A percentile compares a stretch with the other conserved stretches of the same genome.
phyloP scores from a whole-genome alignment of 2,329 filamentous ascomycete genomes.

The Chaetomium sp. region DNA sequence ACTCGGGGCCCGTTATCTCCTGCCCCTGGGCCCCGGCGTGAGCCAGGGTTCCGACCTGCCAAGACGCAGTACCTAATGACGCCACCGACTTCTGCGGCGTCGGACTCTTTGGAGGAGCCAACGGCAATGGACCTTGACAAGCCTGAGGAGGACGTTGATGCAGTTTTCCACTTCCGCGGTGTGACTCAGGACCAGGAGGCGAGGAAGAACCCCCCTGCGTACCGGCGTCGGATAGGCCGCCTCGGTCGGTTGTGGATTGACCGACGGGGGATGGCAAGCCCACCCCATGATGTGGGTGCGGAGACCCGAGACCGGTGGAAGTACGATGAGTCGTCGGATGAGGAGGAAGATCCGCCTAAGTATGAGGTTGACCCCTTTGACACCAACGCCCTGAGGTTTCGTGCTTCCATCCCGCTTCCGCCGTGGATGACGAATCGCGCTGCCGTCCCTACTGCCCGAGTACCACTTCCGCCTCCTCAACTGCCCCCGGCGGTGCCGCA shows the following conservation, averaged over 20 bases:
- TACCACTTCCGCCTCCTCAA: conserved; percentile 16
- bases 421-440: conserved; percentile 17
- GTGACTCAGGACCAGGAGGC: conserved; percentile 35
- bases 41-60: conserved; percentile 62
- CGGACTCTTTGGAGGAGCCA: conserved; percentile 38
- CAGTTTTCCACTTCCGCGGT: conserved; percentile 43
- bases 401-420: conserved; percentile 50
- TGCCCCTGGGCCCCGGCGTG: conserved; percentile 56
- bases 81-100: conserved; percentile 51
- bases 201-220: conserved; percentile 52
- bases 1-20: conserved; percentile 81
- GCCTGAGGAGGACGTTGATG: conserved; percentile 27
- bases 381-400: conserved; percentile 52
- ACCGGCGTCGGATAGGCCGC: conserved; percentile 77
- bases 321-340: conserved; percentile 78
- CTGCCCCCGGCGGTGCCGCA: conserved; percentile 7
- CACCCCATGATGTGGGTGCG: conserved; percentile 39
- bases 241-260: conserved; percentile 85
- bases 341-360: conserved; percentile 68
- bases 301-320: conserved; percentile 66
- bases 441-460: conserved; percentile 5
- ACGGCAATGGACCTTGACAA: conserved; percentile 49
- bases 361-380: conserved; percentile 71
- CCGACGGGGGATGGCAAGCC: conserved; percentile 60
- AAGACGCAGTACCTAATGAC: conserved; percentile 66